phyloP scores from a whole-genome alignment of 768 basidiomycete genomes.

The Leccinum disarticulatum region DNA sequence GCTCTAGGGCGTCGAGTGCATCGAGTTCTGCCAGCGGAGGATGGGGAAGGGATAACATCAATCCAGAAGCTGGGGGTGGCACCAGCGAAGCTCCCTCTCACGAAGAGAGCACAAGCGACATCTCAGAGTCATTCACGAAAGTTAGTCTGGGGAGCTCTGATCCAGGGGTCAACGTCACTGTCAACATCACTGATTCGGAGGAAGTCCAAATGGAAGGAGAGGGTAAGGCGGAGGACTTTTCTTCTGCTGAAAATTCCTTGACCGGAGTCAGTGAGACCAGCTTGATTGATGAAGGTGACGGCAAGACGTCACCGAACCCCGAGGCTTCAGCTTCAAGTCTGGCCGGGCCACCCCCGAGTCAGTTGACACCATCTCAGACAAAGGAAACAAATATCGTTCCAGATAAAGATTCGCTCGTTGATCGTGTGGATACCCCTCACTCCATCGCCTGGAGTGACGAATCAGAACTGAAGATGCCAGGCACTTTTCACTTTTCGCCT shows the following conservation, averaged over 20 bases:
- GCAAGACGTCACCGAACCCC: conserved; percentile 1
- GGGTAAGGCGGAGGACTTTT: conserved; percentile 26
- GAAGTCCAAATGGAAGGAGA: conserved; percentile 22
- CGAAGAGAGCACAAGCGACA: conserved; percentile 28
- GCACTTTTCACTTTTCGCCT: conserved; percentile 43
- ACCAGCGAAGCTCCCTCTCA: conserved; percentile 38
- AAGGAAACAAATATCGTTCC: background rate
- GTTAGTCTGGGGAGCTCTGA: conserved; percentile 31
- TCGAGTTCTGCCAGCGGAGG: conserved; percentile 35
- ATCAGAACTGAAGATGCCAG: conserved; percentile 46
- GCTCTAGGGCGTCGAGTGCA: conserved; percentile 26
- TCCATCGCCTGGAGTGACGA: conserved; percentile 26
- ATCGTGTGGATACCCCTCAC: conserved; percentile 5
- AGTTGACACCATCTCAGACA: conserved; percentile 5
- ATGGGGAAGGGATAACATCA: conserved; percentile 36
- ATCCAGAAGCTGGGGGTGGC: conserved; percentile 24
- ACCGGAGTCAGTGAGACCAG: conserved; percentile 17
- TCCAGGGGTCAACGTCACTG: conserved; percentile 42
- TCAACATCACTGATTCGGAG: conserved; percentile 38
- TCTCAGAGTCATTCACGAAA: conserved; percentile 24
- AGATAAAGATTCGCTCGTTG: background rate
- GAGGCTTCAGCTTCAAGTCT: background rate
- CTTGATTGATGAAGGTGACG: conserved; percentile 12
- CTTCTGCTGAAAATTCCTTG: conserved; percentile 20
- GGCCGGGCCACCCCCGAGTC: background rate